Conservation (phyloP, 139 green algal genomes). For the Pleodorina starrii region DNA sequence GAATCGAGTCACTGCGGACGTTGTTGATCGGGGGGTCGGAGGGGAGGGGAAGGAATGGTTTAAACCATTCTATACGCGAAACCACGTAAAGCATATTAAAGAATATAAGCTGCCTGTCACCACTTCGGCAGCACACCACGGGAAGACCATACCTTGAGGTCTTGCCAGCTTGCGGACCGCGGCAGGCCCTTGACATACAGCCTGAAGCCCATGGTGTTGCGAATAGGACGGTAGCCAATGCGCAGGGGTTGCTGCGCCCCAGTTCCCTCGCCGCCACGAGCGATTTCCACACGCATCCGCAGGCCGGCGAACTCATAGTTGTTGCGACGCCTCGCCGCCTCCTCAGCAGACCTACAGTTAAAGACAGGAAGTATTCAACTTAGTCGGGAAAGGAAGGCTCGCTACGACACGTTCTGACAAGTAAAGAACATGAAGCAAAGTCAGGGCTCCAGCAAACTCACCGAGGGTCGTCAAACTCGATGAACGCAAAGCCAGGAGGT, state of each 20-base stretch:
- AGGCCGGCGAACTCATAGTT: conserved; percentile 89
- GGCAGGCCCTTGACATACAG: conserved; percentile 83
- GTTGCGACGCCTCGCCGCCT: conserved; percentile 88
- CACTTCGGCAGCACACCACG: not conserved
- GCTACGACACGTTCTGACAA: too few relatives aligned
- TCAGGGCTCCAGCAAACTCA: too few relatives aligned
- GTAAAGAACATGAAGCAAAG: too few relatives aligned
- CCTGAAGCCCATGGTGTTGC: conserved; percentile 59
- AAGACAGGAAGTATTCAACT: not conserved
- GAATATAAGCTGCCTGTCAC: too few relatives aligned
- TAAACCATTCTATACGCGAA: too few relatives aligned
- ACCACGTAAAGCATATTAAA: too few relatives aligned
- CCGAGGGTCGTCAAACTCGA: conserved; percentile 88
- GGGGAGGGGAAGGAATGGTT: too few relatives aligned
- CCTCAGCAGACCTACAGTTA: conserved; percentile 50
- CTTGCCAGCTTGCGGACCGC: conserved; percentile 85
- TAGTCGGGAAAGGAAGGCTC: too few relatives aligned
- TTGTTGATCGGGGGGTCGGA: too few relatives aligned
- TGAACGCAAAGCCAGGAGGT: conserved; percentile 90
- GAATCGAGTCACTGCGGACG: too few relatives aligned
- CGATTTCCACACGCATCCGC: conserved; percentile 72
- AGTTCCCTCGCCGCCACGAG: conserved; percentile 45
- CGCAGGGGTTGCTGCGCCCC: conserved; percentile 15
- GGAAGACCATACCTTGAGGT: conserved; percentile 80
- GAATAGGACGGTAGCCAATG: conserved; percentile 45